phyloP scores from a whole-genome alignment of 169 alveolate species.

The Cryptosporidium felis region DNA sequence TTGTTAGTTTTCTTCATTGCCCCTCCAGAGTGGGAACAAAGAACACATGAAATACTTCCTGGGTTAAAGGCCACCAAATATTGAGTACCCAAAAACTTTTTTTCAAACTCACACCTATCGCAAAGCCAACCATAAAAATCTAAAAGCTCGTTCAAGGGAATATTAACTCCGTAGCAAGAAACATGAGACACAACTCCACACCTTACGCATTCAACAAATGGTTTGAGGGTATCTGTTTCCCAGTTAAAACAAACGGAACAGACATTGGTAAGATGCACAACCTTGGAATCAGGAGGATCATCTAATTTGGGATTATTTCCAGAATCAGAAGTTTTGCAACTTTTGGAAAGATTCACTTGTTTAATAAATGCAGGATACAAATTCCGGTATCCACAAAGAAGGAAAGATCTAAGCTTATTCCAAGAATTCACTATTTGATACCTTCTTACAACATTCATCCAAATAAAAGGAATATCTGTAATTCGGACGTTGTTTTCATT shows the following conservation, averaged over 20 bases:
- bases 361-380: slow-evolving; percentile 26
- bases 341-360: background rate
- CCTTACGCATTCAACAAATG: slow-evolving; percentile 60
- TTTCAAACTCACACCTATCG: slow-evolving; percentile 56
- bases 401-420: slow-evolving; percentile 1
- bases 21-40: slow-evolving; percentile 60
- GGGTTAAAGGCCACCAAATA: slow-evolving; percentile 46
- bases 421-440: slow-evolving; percentile 58
- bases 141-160: slow-evolving; percentile 32
- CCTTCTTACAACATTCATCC: slow-evolving; percentile 55
- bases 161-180: slow-evolving; percentile 40
- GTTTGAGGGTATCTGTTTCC: slow-evolving; percentile 51
- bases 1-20: slow-evolving; percentile 31
- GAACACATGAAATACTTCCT: slow-evolving; percentile 28
- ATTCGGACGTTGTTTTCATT: slow-evolving; percentile 39
- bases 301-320: background rate
- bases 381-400: slow-evolving; percentile 27
- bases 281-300: background rate
- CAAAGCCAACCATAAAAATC: slow-evolving; percentile 69
- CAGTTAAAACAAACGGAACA: slow-evolving; percentile 49
- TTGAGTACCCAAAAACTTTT: slow-evolving; percentile 49
- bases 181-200: slow-evolving; percentile 57
- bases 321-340: background rate
- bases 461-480: slow-evolving; percentile 44
- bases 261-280: slow-evolving; percentile 7